Evolutionary conservation across 1,139 yeast genomes (phyloP).

Genomic region (Pichia sp.): DNA sequence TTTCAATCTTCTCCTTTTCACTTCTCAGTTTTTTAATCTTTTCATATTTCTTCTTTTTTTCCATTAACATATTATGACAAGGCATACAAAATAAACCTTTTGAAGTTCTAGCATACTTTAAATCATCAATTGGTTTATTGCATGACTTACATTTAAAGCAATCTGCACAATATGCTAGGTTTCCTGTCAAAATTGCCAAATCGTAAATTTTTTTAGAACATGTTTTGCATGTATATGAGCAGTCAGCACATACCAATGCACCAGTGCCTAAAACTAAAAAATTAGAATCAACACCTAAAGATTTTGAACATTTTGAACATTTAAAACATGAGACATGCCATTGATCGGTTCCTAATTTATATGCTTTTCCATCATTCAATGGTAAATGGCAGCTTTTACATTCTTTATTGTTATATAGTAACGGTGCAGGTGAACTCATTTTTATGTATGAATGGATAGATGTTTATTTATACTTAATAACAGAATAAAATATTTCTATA

Average conservation of each 20-base stretch:
- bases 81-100: slow-evolving; percentile 91
- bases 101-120: slow-evolving; percentile 87
- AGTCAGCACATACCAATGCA: slow-evolving; percentile 79
- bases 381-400: slow-evolving; percentile 31
- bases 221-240: slow-evolving; percentile 82
- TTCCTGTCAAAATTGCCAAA: slow-evolving; percentile 92
- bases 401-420: slow-evolving; percentile 8
- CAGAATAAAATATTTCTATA: too few relatives aligned
- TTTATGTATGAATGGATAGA: neutral
- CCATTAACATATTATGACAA: slow-evolving; percentile 82
- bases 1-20: slow-evolving; percentile 40
- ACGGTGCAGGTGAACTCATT: neutral
- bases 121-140: slow-evolving; percentile 79
- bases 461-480: too few relatives aligned
- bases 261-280: slow-evolving; percentile 91
- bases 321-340: slow-evolving; percentile 95
- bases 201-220: slow-evolving; percentile 91
- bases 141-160: slow-evolving; percentile 93
- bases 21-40: slow-evolving; percentile 31
- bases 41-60: slow-evolving; percentile 53
- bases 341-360: slow-evolving; percentile 80
- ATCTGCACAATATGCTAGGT: slow-evolving; percentile 85
- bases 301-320: slow-evolving; percentile 75
- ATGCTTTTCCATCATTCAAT: slow-evolving; percentile 72
- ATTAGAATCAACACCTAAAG: slow-evolving; percentile 81